Base-by-base conservation (phyloP, 169 alveolate genomes). In the Prorocentrum cordatum region DNA sequence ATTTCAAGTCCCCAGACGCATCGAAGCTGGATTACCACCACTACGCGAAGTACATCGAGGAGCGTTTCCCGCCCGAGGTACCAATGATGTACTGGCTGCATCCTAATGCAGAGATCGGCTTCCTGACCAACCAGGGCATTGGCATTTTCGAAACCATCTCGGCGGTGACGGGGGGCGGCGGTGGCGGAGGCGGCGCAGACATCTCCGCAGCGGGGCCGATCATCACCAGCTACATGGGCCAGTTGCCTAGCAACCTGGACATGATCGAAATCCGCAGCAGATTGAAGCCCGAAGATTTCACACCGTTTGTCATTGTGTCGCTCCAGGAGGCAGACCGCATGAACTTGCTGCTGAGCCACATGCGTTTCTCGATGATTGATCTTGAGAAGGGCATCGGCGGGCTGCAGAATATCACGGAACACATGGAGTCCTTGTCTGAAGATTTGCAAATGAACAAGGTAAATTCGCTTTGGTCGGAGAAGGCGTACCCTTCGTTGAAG, bases 1-100 rank as follows among this genome's bases (percentile, higher is more conserved):
- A 95, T 29, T 96, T 96, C 95, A 96, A 96, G 93, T 96, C 98
- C 18, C 99, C 99, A 9, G 99, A 96, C 84, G 96, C 98, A 64
- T 92, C 94, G 35, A 97, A 95, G 93, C 93, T 95, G 91, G 97
- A 96, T 72, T 95, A 96, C 92, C 27, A 26, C 35, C 90, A 82
- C 67, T 96, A 96, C 92, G 93, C 92, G 85, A 96, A 95, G 90
- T 97, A 96, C 92, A 96, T 97, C 80, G 98, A 96, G 86, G 98
- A 97, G 91, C 95, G 95, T 88, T 93, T 97, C 62, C 98, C 98
- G 6, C 93, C 95, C 38, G 99, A 97, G 92, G 92, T 95, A 45
- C 95, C 95, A 1, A 93, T 79, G 87, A 93, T 97, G 95, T 96
- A 96, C 93, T 98, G 96, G 58, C 97, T 98, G 54, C 90, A 61